Percentiles rank a stretch among this genome's conserved stretches.
Conservation (phyloP, 129 eudicot species). For the Artemisia argyi region DNA sequence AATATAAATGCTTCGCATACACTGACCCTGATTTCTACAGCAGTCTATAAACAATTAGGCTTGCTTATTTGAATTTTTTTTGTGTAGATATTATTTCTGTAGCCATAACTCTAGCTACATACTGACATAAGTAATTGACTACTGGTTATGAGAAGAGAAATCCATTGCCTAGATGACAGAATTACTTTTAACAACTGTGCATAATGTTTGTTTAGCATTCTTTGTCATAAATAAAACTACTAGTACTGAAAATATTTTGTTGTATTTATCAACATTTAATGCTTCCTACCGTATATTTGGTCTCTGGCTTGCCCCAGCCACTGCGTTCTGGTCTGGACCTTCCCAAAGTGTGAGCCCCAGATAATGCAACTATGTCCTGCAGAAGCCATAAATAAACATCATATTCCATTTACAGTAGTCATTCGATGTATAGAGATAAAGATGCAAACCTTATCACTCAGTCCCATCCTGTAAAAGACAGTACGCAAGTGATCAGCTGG, state of each 20-base stretch:
- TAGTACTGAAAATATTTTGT: background rate
- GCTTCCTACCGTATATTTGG: constrained; percentile 82
- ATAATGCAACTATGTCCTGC: constrained; percentile 96
- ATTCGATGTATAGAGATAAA: background rate
- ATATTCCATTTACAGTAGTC: constrained; percentile 5
- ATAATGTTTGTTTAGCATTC: background rate
- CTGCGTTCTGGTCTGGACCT: constrained; percentile 99
- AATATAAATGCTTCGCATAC: background rate
- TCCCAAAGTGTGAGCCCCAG: constrained; percentile 98
- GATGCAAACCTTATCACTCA: constrained; percentile 75
- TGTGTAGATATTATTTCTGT: background rate
- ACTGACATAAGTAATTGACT: background rate
- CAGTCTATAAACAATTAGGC: background rate
- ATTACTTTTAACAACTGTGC: background rate
- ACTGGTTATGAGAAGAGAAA: background rate
- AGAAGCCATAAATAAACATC: constrained; percentile 6
- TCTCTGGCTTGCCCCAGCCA: constrained; percentile 99
- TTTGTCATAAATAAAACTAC: background rate
- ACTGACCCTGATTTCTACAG: background rate
- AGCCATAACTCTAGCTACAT: background rate
- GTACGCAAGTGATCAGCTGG: constrained; percentile 92
- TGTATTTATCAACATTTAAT: background rate
- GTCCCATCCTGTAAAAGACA: constrained; percentile 96
- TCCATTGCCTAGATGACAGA: background rate
- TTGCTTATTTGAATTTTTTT: background rate